These are phyloP conservation scores for Acanthamoeba sp. DNA, from an alignment of 208 protist genomes.

Conservation along the genomic window DNA sequence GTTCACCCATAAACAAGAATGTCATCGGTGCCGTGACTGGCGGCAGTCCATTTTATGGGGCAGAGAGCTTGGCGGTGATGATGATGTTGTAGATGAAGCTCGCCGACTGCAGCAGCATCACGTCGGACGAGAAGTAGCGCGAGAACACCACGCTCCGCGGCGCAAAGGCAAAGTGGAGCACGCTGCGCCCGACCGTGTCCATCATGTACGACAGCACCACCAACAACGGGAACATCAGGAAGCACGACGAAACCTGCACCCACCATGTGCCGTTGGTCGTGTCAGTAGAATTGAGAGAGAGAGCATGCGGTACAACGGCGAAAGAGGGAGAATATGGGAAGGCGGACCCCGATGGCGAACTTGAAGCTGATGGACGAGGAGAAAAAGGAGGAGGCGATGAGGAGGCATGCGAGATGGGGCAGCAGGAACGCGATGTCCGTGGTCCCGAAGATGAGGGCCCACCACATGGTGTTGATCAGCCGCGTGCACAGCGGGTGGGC, in stretches of 20 bases:
- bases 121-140: conserved; percentile 36
- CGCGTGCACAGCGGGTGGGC: conserved; percentile 14
- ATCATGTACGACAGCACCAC: conserved; percentile 43
- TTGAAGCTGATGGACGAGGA: neutral
- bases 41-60: too few species aligned
- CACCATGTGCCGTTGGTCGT: neutral
- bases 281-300: too few species aligned
- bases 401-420: conserved; percentile 35
- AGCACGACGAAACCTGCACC: neutral
- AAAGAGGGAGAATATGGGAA: too few species aligned
- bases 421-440: conserved; percentile 28
- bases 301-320: too few species aligned
- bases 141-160: conserved; percentile 44
- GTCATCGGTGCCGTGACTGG: too few species aligned
- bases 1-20: too few species aligned
- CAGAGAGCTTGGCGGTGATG: neutral
- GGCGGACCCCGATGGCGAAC: conserved; percentile 10
- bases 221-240: conserved; percentile 7
- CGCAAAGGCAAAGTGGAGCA: conserved; percentile 22
- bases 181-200: neutral
- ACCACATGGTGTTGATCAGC: conserved; percentile 39
- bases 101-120: conserved; percentile 47
- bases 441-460: conserved; percentile 15
- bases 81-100: conserved; percentile 56
- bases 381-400: conserved; percentile 10